phyloP scores from a whole-genome alignment of 2,329 filamentous ascomycete species.

The Arthroderma uncinatum region DNA sequence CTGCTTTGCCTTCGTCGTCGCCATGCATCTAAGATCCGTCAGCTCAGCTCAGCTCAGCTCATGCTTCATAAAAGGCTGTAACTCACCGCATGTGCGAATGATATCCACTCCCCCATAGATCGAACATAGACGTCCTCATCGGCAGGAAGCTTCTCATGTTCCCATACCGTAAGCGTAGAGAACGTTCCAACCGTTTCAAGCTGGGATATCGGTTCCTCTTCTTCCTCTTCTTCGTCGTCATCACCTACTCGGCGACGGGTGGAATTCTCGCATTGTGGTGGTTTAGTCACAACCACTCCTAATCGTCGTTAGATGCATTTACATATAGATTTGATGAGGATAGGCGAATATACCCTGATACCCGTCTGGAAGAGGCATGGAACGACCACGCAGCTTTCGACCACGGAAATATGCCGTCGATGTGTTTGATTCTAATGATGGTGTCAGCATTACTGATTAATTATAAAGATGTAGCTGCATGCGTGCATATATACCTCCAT shows the following conservation, averaged over 20 bases:
- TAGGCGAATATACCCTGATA: conserved; percentile 45
- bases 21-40: conserved; percentile 9
- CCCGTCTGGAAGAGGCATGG: conserved; percentile 55
- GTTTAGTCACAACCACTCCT: conserved; percentile 50
- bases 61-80: background rate
- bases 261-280: background rate
- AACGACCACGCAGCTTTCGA: conserved; percentile 60
- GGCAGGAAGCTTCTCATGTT: conserved; percentile 58
- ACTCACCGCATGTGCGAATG: conserved; percentile 56
- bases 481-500: conserved; percentile 19
- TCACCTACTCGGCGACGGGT: background rate
- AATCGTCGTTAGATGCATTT: background rate
- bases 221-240: conserved; percentile 12
- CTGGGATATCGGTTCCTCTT: conserved; percentile 41
- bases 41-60: too few species aligned
- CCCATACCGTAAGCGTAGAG: conserved; percentile 70
- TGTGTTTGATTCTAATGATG: background rate
- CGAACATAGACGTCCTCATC: conserved; percentile 60
- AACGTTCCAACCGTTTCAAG: conserved; percentile 58
- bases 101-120: conserved; percentile 69
- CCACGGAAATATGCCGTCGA: conserved; percentile 62
- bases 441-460: background rate
- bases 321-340: background rate
- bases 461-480: background rate
- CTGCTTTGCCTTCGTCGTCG: background rate